Percentiles rank a stretch among this genome's conserved stretches.
Evolutionary conservation across 345 rosid genomes (phyloP).

Genomic region (Murraya paniculata): DNA sequence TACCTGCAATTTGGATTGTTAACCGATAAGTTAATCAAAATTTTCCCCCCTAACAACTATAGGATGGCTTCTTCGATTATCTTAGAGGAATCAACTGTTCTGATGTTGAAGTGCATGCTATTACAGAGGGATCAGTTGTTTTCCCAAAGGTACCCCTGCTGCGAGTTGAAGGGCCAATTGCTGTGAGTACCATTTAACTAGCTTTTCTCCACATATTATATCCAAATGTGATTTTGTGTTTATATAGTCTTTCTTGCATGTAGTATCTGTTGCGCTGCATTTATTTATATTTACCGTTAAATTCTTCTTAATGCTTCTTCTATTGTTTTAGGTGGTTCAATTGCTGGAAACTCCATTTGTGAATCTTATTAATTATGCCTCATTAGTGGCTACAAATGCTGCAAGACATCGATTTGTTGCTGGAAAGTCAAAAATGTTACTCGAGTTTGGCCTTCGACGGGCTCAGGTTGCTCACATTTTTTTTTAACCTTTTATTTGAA

Average conservation of each 20-base stretch:
- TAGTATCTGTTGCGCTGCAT: not conserved
- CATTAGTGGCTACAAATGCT: constrained; percentile 92
- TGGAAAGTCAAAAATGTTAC: constrained; percentile 76
- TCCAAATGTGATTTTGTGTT: not conserved
- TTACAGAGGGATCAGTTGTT: constrained; percentile 85
- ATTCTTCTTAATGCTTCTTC: constrained; percentile 2
- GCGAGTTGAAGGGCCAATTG: constrained; percentile 91
- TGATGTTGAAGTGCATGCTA: constrained; percentile 81
- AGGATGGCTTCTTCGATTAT: constrained; percentile 82
- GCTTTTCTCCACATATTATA: not conserved
- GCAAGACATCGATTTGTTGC: constrained; percentile 95
- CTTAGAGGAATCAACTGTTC: constrained; percentile 87
- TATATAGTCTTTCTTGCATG: not conserved
- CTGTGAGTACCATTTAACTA: constrained; percentile 56
- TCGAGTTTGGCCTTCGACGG: constrained; percentile 93
- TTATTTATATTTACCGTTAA: not conserved
- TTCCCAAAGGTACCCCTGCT: constrained; percentile 95
- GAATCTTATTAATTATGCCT: constrained; percentile 83
- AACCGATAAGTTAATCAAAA: not conserved
- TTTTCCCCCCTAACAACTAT: constrained; percentile 11
- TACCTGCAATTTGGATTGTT: constrained; percentile 10
- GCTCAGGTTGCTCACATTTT: constrained; percentile 69
- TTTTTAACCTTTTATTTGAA: constrained; percentile 3
- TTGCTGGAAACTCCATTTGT: constrained; percentile 91
- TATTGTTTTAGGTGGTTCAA: constrained; percentile 69